These are phyloP conservation scores for Tilletiaria anomala DNA, from an alignment of 1,284 basidiomycete species.

Conservation along the genomic window DNA sequence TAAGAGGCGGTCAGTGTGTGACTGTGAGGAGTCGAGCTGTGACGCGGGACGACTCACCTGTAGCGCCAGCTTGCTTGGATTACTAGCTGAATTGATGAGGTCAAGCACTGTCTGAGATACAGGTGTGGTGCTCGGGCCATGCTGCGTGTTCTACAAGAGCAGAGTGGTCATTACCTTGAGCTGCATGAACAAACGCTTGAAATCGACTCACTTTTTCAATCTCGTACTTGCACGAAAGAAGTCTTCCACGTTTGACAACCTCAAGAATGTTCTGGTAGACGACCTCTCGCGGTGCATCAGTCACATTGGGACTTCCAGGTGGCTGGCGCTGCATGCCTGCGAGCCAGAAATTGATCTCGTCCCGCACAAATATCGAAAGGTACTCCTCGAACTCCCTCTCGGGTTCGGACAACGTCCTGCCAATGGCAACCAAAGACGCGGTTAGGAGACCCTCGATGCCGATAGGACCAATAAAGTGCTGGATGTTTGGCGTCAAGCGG, in stretches of 20 bases:
- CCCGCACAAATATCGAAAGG: constrained; percentile 74
- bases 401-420: constrained; percentile 73
- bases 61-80: constrained; percentile 46
- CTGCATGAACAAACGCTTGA: too few species aligned
- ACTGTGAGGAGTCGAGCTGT: constrained; percentile 48
- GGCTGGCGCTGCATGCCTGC: constrained; percentile 11
- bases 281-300: constrained; percentile 47
- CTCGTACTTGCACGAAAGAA: constrained; percentile 68
- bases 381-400: constrained; percentile 81
- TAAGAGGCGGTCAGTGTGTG: background rate
- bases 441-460: constrained; percentile 81
- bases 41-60: too few species aligned
- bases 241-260: constrained; percentile 69
- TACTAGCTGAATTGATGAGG: constrained; percentile 55
- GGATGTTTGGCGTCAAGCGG: constrained; percentile 91
- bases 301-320: constrained; percentile 2
- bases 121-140: constrained; percentile 42
- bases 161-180: too few species aligned
- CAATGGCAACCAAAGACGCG: constrained; percentile 77
- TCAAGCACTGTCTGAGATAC: constrained; percentile 70
- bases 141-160: constrained; percentile 3
- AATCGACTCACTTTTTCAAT: too few species aligned
- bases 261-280: constrained; percentile 62
- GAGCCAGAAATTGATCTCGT: constrained; percentile 70
- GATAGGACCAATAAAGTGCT: constrained; percentile 75